Evolutionary conservation across 495 filamentous ascomycete genomes (phyloP).

Genomic region (Parathielavia hyrcaniae): DNA sequence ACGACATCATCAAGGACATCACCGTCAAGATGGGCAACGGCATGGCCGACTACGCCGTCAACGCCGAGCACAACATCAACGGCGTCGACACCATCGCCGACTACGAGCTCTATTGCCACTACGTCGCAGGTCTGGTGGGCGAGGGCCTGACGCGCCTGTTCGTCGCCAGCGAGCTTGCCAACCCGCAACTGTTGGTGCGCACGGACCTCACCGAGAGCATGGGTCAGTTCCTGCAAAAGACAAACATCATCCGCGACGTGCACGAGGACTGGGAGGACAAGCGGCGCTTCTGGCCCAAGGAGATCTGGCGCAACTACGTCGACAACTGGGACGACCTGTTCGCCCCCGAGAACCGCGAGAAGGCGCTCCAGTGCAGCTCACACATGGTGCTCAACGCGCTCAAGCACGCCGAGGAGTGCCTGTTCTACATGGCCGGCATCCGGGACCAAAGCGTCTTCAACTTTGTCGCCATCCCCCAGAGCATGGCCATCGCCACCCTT

Average conservation of each 20-base stretch:
- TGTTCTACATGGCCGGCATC: constrained; percentile 95
- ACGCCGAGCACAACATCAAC: constrained; percentile 67
- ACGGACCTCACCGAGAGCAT: constrained; percentile 83
- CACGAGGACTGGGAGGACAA: constrained; percentile 82
- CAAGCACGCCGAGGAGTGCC: constrained; percentile 80
- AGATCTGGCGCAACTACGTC: constrained; percentile 94
- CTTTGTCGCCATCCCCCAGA: constrained; percentile 96
- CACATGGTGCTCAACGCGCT: constrained; percentile 92
- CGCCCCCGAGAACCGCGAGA: constrained; percentile 68
- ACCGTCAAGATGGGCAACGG: constrained; percentile 93
- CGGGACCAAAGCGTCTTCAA: constrained; percentile 99
- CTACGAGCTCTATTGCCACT: constrained; percentile 94
- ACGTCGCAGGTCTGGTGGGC: constrained; percentile 94
- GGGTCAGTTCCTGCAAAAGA: constrained; percentile 96
- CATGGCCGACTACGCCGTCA: constrained; percentile 91
- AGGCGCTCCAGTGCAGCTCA: constrained; percentile 80
- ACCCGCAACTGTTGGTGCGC: constrained; percentile 72
- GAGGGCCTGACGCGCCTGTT: constrained; percentile 90
- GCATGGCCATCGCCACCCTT: constrained; percentile 94
- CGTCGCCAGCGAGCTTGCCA: constrained; percentile 80
- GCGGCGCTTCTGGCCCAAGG: constrained; percentile 87
- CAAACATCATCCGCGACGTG: constrained; percentile 95
- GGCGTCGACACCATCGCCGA: constrained; percentile 79
- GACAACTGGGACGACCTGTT: constrained; percentile 85
- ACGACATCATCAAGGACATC: constrained; percentile 87